Evolutionary conservation across 2,329 filamentous ascomycete genomes (phyloP).

Genomic region (Xenoacremonium recifei): DNA sequence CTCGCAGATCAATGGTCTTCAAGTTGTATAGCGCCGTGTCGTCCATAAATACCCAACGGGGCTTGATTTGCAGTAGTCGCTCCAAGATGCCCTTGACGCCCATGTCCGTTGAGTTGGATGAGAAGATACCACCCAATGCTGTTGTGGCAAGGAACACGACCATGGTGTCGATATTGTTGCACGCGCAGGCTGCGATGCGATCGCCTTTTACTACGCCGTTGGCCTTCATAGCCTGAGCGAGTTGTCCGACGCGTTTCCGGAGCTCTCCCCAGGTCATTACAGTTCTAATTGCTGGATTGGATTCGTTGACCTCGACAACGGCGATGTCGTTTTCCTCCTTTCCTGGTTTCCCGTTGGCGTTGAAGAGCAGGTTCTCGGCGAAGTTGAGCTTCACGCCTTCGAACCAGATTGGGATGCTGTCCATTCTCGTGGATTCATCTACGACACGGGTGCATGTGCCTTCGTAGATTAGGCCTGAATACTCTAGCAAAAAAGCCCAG

Average conservation of each 20-base stretch:
- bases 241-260: not conserved
- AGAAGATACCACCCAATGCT: not conserved
- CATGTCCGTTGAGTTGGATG: conserved; percentile 1
- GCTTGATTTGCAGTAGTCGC: not conserved
- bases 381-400: not conserved
- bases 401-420: not conserved
- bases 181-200: not conserved
- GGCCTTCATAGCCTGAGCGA: not conserved
- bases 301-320: not conserved
- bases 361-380: not conserved
- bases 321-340: not conserved
- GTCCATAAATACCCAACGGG: conserved; percentile 1
- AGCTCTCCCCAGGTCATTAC: conserved; percentile 1
- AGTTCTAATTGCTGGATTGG: not conserved
- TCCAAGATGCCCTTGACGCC: conserved; percentile 1
- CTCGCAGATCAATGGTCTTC: conserved; percentile 1
- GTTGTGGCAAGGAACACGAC: not conserved
- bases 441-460: not conserved
- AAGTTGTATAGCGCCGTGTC: not conserved
- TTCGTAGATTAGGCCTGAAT: not conserved
- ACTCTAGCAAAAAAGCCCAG: not conserved
- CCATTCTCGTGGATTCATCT: not conserved
- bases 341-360: not conserved
- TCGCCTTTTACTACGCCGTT: not conserved
- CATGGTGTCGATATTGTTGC: not conserved